Evolutionary conservation across 495 filamentous ascomycete species (phyloP).

Genomic region (Penicillium macrosclerotiorum): DNA sequence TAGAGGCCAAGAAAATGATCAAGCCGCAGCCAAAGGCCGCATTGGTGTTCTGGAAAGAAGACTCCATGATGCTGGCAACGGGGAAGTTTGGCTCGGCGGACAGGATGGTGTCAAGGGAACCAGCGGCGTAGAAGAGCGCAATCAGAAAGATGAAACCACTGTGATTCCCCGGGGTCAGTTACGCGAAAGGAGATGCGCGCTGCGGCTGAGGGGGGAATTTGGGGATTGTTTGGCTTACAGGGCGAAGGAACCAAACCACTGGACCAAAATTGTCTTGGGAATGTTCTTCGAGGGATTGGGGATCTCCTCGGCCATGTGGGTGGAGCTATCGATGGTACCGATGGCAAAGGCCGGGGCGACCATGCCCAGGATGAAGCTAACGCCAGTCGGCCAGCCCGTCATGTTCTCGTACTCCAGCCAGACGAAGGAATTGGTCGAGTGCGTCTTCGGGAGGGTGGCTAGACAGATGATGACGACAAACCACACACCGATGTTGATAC

Average conservation of each 20-base stretch:
- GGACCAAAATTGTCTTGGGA: constrained; percentile 54
- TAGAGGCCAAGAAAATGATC: constrained; percentile 39
- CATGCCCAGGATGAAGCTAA: constrained; percentile 61
- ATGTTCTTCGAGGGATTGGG: constrained; percentile 58
- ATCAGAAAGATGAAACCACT: constrained; percentile 48
- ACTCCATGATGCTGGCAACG: constrained; percentile 5
- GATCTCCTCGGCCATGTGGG: constrained; percentile 62
- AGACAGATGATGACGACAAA: constrained; percentile 7
- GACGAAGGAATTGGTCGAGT: constrained; percentile 8
- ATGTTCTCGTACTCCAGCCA: constrained; percentile 35
- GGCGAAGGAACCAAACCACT: constrained; percentile 18
- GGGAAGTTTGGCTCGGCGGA: constrained; percentile 5
- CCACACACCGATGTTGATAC: constrained; percentile 8
- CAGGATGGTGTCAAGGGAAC: constrained; percentile 5
- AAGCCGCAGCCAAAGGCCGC: constrained; percentile 5
- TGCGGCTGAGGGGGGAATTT: too few relatives aligned
- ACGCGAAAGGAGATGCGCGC: too few relatives aligned
- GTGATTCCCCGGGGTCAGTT: too few relatives aligned
- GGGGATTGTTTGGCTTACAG: too few relatives aligned
- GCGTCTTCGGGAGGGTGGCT: constrained; percentile 2
- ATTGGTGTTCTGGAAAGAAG: constrained; percentile 1
- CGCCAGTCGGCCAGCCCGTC: constrained; percentile 57
- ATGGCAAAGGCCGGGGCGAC: constrained; percentile 64
- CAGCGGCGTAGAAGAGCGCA: constrained; percentile 8
- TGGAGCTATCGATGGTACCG: constrained; percentile 49